Base-by-base conservation (phyloP, 768 basidiomycete species). In the Pholiota molesta region DNA sequence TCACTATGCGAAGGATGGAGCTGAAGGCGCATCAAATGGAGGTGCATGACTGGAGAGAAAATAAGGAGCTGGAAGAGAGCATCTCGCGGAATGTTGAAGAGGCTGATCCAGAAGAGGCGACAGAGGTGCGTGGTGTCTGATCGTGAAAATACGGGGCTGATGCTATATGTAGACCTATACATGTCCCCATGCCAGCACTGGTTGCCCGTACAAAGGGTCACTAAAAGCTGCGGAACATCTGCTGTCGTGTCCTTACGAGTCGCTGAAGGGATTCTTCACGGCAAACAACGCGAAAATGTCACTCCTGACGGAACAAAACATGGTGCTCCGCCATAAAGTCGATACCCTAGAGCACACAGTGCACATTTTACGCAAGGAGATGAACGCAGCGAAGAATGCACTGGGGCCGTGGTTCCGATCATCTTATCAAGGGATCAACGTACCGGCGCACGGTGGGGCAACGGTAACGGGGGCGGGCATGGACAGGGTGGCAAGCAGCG, bases 251-350 rank as follows among this genome's bases (percentile, higher is more conserved):
- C 72, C 86, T 7, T 90, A 88, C 68, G 86, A 88, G 68, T 76
- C 78, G 4, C 78, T 90, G 66, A 85, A 85, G 67, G 86, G 83
- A 33, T 88, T 88, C 72, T 81, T 90, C 57, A 62, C 78, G 3
- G 62, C 83, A 35, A 77, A 83, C 64, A 73, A 71, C 42, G 61
- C 74, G 44, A 77, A 76, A 54, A 69, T 79, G 13, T 74, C 78
- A 3, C 64, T 75, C 11, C 75, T 92, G 3, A 76, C 78, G 40
- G 80, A 86, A 59, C 90, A 94, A 69, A 94, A 94, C 68, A 74
- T 81, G 17, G 60, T 85, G 9, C 79, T 95, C 17, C 83, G 85
- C 28, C 79, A 82, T 63, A 81, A 82, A 33, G 75, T 91, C 9
- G 82, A 85, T 13, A 78, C 79, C 0, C 73, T 92, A 21, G 91